Evolutionary conservation across 352 stramenopile species (phyloP).

Genomic region (Pythium rhizo-oryzae): DNA sequence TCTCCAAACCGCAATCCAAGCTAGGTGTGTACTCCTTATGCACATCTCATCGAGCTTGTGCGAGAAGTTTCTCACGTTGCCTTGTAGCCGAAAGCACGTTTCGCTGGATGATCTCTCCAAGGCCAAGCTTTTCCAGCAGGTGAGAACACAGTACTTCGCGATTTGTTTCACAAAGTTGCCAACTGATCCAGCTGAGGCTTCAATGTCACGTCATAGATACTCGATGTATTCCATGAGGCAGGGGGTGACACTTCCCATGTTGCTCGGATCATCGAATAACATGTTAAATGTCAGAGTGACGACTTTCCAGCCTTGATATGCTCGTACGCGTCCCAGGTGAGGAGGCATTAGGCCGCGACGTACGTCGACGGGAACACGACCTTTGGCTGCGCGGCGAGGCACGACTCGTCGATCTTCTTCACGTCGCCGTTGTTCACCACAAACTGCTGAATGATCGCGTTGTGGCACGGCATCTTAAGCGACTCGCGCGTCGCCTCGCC

Average conservation of each 20-base stretch:
- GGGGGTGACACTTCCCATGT: slow-evolving; percentile 2
- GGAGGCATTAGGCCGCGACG: not conserved
- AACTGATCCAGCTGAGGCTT: too few relatives aligned
- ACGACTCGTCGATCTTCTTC: slow-evolving; percentile 30
- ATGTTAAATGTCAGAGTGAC: not conserved
- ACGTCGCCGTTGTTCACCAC: slow-evolving; percentile 24
- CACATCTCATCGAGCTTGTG: too few relatives aligned
- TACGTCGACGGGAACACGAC: not conserved
- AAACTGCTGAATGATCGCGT: slow-evolving; percentile 26
- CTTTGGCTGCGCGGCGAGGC: slow-evolving; percentile 14
- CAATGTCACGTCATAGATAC: slow-evolving; percentile 7
- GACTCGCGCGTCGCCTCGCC: slow-evolving; percentile 15
- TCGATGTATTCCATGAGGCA: slow-evolving; percentile 5
- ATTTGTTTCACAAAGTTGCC: too few relatives aligned
- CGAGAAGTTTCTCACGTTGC: not conserved
- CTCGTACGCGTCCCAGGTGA: not conserved
- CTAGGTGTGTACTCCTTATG: not conserved
- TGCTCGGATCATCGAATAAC: not conserved
- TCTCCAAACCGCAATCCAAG: not conserved
- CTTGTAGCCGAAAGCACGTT: slow-evolving; percentile 6
- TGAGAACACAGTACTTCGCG: not conserved
- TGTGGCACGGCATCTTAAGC: slow-evolving; percentile 20
- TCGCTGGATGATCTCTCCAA: slow-evolving; percentile 2
- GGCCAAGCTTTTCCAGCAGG: not conserved
- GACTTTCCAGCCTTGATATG: too few relatives aligned